Conservation (phyloP, 306 rosid genomes). For the Mimosa bimucronata region DNA sequence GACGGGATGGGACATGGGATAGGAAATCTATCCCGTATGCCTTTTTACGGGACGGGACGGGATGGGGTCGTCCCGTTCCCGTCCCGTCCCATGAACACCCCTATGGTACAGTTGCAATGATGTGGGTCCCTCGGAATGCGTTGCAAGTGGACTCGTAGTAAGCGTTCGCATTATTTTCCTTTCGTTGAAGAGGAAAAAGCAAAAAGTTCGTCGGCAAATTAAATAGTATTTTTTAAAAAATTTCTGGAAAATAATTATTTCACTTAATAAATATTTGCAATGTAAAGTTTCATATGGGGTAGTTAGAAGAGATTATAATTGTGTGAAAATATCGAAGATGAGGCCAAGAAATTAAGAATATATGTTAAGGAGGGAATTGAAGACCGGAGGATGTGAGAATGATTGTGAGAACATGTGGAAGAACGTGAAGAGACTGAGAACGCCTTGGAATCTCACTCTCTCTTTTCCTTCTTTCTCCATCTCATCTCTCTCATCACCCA, state of each 20-base stretch:
- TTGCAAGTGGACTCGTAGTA: not conserved
- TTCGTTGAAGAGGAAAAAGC: not conserved
- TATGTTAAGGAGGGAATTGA: not conserved
- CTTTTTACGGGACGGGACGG: too few relatives aligned
- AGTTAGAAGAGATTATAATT: too few relatives aligned
- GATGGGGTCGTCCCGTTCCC: too few relatives aligned
- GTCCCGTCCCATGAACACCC: too few relatives aligned
- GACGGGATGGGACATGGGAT: too few relatives aligned
- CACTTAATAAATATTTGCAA: too few relatives aligned
- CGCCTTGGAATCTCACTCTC: slow-evolving; percentile 47
- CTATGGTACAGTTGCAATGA: too few relatives aligned
- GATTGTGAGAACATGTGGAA: slow-evolving; percentile 60
- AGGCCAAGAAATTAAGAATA: too few relatives aligned
- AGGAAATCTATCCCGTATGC: too few relatives aligned
- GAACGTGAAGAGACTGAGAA: slow-evolving; percentile 53
- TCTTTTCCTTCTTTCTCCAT: slow-evolving; percentile 36
- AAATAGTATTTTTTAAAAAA: not conserved
- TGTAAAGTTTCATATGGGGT: too few relatives aligned
- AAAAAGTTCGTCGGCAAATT: not conserved
- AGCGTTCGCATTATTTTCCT: not conserved
- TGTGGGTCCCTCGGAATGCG: not conserved
- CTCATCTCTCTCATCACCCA: not conserved
- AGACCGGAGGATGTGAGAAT: slow-evolving; percentile 17
- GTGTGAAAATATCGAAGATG: too few relatives aligned
- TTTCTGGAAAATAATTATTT: too few relatives aligned